Percentiles rank a stretch among this genome's conserved stretches.
phyloP scores from a whole-genome alignment of 192 early-diverging fungal genomes.

The Chytriomyces hyalinus region DNA sequence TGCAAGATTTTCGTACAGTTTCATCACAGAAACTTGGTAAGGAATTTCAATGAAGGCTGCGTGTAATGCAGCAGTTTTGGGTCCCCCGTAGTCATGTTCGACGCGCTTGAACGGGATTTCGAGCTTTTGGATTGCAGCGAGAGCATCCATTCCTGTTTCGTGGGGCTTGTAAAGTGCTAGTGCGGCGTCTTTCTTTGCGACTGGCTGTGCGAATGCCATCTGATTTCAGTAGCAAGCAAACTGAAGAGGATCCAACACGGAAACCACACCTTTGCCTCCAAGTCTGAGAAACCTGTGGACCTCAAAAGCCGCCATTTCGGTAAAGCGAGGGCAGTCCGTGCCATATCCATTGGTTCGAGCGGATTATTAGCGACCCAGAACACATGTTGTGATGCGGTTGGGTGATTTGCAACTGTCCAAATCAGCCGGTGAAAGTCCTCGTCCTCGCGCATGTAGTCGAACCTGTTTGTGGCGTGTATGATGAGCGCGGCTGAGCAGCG shows the following conservation, averaged over 20 bases:
- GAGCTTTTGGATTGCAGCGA: background rate
- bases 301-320: slow-evolving; percentile 16
- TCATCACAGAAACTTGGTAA: slow-evolving; percentile 34
- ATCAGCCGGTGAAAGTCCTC: slow-evolving; percentile 3
- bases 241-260: background rate
- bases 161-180: slow-evolving; percentile 7
- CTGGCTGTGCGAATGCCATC: background rate
- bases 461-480: slow-evolving; percentile 10
- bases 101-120: slow-evolving; percentile 15
- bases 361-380: slow-evolving; percentile 21
- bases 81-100: slow-evolving; percentile 23
- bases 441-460: slow-evolving; percentile 7
- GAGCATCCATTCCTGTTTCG: background rate
- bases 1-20: slow-evolving; percentile 36
- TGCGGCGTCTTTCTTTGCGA: background rate
- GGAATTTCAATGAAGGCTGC: slow-evolving; percentile 32
- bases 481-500: slow-evolving; percentile 21
- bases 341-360: slow-evolving; percentile 18
- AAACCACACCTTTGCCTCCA: slow-evolving; percentile 1
- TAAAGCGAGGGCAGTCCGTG: slow-evolving; percentile 3
- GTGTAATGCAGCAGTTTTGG: slow-evolving; percentile 28
- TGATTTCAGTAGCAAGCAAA: background rate
- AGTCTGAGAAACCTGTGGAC: slow-evolving; percentile 8
- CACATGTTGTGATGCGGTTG: background rate
- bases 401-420: background rate